Evolutionary conservation across 768 basidiomycete genomes (phyloP).

Genomic region (Pleurotus giganteus): DNA sequence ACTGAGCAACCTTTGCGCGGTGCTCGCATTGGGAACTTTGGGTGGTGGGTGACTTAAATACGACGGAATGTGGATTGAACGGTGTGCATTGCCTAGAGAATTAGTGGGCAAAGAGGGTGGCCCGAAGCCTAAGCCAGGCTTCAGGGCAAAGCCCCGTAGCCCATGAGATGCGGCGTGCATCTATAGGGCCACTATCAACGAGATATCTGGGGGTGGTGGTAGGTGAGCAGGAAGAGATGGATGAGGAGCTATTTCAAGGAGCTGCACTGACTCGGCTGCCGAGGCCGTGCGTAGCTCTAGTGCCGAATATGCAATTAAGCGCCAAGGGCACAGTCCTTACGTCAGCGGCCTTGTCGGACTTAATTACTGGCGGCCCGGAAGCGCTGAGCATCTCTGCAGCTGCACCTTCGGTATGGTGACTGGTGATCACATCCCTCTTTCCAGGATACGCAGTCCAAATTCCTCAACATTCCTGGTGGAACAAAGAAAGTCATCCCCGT

Average conservation of each 20-base stretch:
- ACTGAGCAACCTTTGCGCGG: conserved; percentile 45
- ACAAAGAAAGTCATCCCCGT: conserved; percentile 25
- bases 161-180: conserved; percentile 50
- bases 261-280: neutral
- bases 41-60: conserved; percentile 33
- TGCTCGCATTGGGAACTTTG: conserved; percentile 26
- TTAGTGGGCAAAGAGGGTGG: conserved; percentile 22
- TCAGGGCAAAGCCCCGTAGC: conserved; percentile 37
- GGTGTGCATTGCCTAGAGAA: conserved; percentile 24
- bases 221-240: neutral
- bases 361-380: too few relatives aligned
- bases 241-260: neutral
- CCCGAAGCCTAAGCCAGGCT: conserved; percentile 13
- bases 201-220: conserved; percentile 1
- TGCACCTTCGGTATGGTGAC: neutral
- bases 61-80: conserved; percentile 46
- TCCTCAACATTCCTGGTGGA: conserved; percentile 42
- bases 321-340: too few relatives aligned
- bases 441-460: conserved; percentile 24
- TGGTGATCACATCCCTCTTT: conserved; percentile 15
- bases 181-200: conserved; percentile 10
- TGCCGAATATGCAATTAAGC: neutral
- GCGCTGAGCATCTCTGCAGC: too few relatives aligned
- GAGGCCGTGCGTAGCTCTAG: neutral
- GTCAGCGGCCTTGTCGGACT: too few relatives aligned